A percentile compares a stretch with the other conserved stretches of the same genome.
Conservation (phyloP, 129 eudicot genomes). For the Pulicaria dysenterica region DNA sequence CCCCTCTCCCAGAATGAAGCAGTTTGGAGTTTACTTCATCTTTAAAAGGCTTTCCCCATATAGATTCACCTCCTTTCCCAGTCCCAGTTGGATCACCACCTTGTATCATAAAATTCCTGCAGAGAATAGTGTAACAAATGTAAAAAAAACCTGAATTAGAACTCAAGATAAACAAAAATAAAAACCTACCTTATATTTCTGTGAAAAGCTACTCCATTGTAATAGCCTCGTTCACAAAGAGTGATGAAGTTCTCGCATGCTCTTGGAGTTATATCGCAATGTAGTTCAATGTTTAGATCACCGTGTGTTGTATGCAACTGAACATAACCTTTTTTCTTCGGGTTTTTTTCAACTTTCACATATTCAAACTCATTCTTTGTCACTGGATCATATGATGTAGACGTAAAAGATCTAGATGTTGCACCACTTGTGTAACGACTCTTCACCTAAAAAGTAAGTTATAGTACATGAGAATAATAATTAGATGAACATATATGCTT, state of each 20-base stretch:
- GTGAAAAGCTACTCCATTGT: slow-evolving; percentile 85
- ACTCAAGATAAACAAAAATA: not conserved
- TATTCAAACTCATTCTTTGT: slow-evolving; percentile 88
- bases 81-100: slow-evolving; percentile 99
- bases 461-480: not conserved
- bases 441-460: slow-evolving; percentile 56
- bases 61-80: slow-evolving; percentile 95
- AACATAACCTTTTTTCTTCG: slow-evolving; percentile 84
- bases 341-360: slow-evolving; percentile 87
- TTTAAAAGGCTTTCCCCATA: slow-evolving; percentile 93
- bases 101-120: slow-evolving; percentile 97
- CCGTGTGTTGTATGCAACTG: slow-evolving; percentile 94
- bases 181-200: slow-evolving; percentile 76
- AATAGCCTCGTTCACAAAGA: slow-evolving; percentile 92
- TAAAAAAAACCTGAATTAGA: not conserved
- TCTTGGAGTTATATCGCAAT: slow-evolving; percentile 96
- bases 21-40: slow-evolving; percentile 94
- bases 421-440: slow-evolving; percentile 97
- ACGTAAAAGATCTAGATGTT: slow-evolving; percentile 93
- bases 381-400: slow-evolving; percentile 88
- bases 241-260: slow-evolving; percentile 95
- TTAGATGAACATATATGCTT: not conserved
- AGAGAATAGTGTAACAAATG: slow-evolving; percentile 8
- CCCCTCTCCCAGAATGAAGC: slow-evolving; percentile 95
- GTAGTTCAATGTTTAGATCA: slow-evolving; percentile 92